Evolutionary conservation across 73 alveolate species (phyloP).

Genomic region (Urostyla sp.): DNA sequence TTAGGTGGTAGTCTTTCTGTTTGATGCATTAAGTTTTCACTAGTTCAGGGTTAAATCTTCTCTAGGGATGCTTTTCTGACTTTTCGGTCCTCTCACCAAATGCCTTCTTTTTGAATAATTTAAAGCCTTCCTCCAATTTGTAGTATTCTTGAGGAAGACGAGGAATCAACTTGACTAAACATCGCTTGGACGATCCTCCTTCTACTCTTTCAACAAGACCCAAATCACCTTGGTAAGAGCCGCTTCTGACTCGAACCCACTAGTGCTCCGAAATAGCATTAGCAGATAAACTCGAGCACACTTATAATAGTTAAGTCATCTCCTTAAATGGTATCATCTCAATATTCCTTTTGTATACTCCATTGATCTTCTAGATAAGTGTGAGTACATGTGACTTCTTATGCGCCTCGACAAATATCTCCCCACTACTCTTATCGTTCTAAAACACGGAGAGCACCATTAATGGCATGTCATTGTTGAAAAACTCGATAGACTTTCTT

Average conservation of each 20-base stretch:
- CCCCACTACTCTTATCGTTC: conserved; percentile 9
- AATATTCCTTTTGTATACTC: background rate
- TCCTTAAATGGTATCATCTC: conserved; percentile 56
- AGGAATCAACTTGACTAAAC: conserved; percentile 40
- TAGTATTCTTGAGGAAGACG: background rate
- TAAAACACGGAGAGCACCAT: conserved; percentile 42
- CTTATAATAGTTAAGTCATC: conserved; percentile 43
- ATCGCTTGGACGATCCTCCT: conserved; percentile 37
- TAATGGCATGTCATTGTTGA: conserved; percentile 44
- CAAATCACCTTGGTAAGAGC: conserved; percentile 53
- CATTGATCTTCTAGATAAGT: background rate
- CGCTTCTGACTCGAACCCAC: conserved; percentile 44
- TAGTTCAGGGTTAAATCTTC: conserved; percentile 37
- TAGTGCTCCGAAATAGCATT: conserved; percentile 9
- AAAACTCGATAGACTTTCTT: conserved; percentile 14
- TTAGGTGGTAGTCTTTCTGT: conserved; percentile 13
- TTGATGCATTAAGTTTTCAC: conserved; percentile 43
- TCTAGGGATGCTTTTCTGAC: background rate
- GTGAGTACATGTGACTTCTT: conserved; percentile 23
- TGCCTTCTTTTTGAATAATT: background rate
- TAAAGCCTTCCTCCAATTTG: background rate
- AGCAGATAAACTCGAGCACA: background rate
- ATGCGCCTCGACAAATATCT: conserved; percentile 44
- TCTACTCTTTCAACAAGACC: conserved; percentile 50
- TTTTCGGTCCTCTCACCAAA: background rate